Conservation (phyloP, 2,329 filamentous ascomycete genomes). For the Aspergillus fumigatiaffinis region DNA sequence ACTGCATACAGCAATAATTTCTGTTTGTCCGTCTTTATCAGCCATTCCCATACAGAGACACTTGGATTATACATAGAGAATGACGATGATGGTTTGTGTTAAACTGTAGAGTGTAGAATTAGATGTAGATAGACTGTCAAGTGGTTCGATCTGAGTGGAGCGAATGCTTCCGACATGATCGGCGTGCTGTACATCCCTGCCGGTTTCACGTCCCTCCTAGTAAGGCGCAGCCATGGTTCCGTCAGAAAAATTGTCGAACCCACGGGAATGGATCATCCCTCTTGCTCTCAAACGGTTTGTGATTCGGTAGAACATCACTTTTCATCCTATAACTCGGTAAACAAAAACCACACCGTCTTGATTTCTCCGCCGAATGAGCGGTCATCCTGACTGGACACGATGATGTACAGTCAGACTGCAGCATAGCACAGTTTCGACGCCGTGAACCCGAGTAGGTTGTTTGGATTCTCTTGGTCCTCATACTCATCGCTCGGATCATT, state of each 20-base stretch:
- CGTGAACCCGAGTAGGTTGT: neutral
- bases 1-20: neutral
- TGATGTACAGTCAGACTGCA: neutral
- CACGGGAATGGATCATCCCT: constrained; percentile 28
- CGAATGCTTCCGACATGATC: constrained; percentile 15
- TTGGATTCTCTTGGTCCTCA: neutral
- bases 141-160: neutral
- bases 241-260: constrained; percentile 22
- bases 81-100: neutral
- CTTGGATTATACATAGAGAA: neutral
- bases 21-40: neutral
- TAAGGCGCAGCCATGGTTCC: constrained; percentile 16
- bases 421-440: neutral
- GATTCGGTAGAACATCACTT: neutral
- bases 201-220: constrained; percentile 20
- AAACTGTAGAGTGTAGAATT: neutral
- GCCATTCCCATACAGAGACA: neutral
- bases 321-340: neutral
- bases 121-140: too few species aligned
- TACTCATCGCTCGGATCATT: neutral
- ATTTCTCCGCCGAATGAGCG: neutral
- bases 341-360: neutral
- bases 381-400: neutral
- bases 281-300: constrained; percentile 17
- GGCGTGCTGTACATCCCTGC: constrained; percentile 20